Conservation (phyloP, 805 yeast species). For the Grigorovia transvaalensis region DNA sequence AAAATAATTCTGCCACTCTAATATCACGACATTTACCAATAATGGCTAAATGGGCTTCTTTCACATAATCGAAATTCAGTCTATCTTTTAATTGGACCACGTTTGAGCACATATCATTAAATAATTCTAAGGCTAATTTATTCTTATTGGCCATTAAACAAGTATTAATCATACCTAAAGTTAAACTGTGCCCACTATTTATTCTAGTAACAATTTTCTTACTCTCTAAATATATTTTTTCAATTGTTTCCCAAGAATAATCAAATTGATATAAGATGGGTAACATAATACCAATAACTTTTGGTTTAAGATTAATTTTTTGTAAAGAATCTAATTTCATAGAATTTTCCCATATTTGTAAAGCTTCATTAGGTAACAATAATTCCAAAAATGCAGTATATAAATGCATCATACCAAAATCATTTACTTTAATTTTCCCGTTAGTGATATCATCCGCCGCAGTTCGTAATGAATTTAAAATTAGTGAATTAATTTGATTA, state of each 20-base stretch:
- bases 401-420: constrained; percentile 43
- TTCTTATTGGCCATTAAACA: constrained; percentile 52
- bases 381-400: constrained; percentile 48
- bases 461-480: constrained; percentile 37
- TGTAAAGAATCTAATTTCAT: neutral
- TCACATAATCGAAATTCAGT: constrained; percentile 33
- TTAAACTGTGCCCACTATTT: constrained; percentile 34
- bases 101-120: constrained; percentile 41
- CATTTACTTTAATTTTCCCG: constrained; percentile 31
- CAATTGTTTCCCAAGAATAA: constrained; percentile 46
- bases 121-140: constrained; percentile 49
- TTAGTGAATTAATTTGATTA: constrained; percentile 36
- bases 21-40: constrained; percentile 65
- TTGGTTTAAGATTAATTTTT: constrained; percentile 42
- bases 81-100: constrained; percentile 1
- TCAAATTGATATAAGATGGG: constrained; percentile 53
- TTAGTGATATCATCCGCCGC: constrained; percentile 39
- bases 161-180: constrained; percentile 59
- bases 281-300: constrained; percentile 52
- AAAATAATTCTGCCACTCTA: constrained; percentile 55
- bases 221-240: constrained; percentile 39
- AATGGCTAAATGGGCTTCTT: constrained; percentile 63
- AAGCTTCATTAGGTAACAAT: constrained; percentile 46
- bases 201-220: constrained; percentile 9
- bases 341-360: constrained; percentile 52